Percentiles rank a stretch among this genome's conserved stretches.
Conservation (phyloP, 2,329 filamentous ascomycete species). For the Biscogniauxia mediterranea region DNA sequence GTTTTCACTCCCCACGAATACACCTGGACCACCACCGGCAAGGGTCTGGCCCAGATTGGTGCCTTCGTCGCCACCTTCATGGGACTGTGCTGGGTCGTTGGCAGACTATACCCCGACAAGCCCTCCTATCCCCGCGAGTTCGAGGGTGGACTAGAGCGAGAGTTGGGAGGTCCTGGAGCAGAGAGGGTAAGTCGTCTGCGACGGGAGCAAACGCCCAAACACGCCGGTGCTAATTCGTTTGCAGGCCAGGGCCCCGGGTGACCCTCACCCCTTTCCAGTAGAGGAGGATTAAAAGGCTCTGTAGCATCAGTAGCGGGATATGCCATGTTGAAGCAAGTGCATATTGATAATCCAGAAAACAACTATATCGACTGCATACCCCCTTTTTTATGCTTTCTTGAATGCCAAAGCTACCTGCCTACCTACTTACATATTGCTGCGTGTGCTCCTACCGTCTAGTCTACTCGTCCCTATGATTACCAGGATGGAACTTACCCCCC, state of each 20-base stretch:
- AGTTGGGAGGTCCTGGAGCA: constrained; percentile 69
- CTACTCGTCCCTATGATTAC: too few relatives aligned
- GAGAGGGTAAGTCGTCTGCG: constrained; percentile 54
- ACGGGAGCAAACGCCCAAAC: background rate
- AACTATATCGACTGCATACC: too few relatives aligned
- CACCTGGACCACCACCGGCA: constrained; percentile 72
- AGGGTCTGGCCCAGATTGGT: constrained; percentile 66
- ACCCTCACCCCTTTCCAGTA: constrained; percentile 48
- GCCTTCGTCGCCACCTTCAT: constrained; percentile 64
- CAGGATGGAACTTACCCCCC: too few relatives aligned
- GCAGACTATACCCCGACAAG: constrained; percentile 69
- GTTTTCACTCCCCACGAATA: constrained; percentile 90
- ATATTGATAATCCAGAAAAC: too few relatives aligned
- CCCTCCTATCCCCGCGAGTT: constrained; percentile 68
- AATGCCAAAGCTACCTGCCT: too few relatives aligned
- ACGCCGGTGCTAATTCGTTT: background rate
- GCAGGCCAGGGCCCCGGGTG: constrained; percentile 55
- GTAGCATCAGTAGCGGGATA: background rate
- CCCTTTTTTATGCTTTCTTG: too few relatives aligned
- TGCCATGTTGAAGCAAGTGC: too few relatives aligned
- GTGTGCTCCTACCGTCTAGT: too few relatives aligned
- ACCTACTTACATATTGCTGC: too few relatives aligned
- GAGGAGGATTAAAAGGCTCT: constrained; percentile 14
- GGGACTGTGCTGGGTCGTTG: constrained; percentile 65
- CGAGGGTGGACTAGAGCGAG: constrained; percentile 68